Conservation (phyloP, 1,284 basidiomycete genomes). For the Schizopora paradoxa region DNA sequence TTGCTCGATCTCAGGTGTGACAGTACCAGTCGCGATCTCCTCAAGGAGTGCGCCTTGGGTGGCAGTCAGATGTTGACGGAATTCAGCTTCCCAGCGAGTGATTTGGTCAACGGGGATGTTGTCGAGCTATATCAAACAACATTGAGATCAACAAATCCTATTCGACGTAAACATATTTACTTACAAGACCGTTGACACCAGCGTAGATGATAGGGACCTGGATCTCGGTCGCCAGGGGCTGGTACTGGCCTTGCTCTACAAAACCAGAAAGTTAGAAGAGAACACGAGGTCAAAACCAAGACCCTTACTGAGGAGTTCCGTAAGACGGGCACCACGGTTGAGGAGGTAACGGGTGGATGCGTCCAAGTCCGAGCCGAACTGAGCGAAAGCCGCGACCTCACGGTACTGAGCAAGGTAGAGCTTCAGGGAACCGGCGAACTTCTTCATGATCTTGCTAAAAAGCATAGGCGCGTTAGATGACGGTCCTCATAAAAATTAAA, state of each 20-base stretch:
- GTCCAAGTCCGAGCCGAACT: constrained; percentile 99
- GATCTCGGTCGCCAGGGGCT: constrained; percentile 86
- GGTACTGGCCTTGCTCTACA: constrained; percentile 95
- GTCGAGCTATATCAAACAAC: constrained; percentile 55
- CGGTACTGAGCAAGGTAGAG: constrained; percentile 99
- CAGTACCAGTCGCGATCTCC: constrained; percentile 78
- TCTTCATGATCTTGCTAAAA: constrained; percentile 95
- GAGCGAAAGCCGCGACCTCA: constrained; percentile 99
- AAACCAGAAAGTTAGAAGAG: neutral
- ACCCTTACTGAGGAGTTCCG: constrained; percentile 92
- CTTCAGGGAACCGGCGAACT: constrained; percentile 99
- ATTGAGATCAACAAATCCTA: constrained; percentile 13
- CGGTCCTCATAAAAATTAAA: neutral
- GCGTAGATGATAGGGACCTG: constrained; percentile 99
- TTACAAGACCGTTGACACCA: constrained; percentile 94
- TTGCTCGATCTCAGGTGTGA: constrained; percentile 86
- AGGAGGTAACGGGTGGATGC: constrained; percentile 97
- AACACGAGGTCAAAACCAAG: constrained; percentile 27
- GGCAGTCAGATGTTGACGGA: constrained; percentile 77
- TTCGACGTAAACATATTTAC: constrained; percentile 26
- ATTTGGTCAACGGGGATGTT: constrained; percentile 92
- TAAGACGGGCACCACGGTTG: constrained; percentile 95
- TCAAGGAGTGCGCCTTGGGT: constrained; percentile 67
- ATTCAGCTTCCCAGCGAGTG: constrained; percentile 88
- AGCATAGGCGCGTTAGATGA: constrained; percentile 12